A percentile compares a stretch with the other conserved stretches of the same genome.
Conservation (phyloP, 352 stramenopile genomes). For the Albugo laibachii region DNA sequence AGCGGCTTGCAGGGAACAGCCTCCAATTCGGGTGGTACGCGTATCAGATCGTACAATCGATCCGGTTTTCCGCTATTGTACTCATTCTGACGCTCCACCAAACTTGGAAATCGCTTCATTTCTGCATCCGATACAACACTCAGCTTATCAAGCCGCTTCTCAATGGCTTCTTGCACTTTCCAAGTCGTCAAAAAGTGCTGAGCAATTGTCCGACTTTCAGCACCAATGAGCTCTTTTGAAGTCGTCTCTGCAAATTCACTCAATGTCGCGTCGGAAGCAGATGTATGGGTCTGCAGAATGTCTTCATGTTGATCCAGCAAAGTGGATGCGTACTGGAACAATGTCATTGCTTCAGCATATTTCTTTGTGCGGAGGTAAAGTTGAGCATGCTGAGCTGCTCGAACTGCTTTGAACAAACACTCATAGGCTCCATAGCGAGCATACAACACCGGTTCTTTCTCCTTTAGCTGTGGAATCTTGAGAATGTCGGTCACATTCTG, state of each 20-base stretch:
- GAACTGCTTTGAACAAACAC: slow-evolving; percentile 39
- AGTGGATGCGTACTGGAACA: slow-evolving; percentile 48
- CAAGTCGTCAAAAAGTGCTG: slow-evolving; percentile 47
- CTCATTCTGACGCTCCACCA: slow-evolving; percentile 34
- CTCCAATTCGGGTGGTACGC: slow-evolving; percentile 37
- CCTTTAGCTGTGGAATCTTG: slow-evolving; percentile 28
- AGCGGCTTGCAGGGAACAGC: slow-evolving; percentile 55
- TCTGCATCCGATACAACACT: slow-evolving; percentile 12
- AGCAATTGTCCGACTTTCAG: slow-evolving; percentile 44
- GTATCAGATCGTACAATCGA: slow-evolving; percentile 37
- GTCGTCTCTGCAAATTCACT: slow-evolving; percentile 34
- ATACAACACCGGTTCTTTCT: slow-evolving; percentile 24
- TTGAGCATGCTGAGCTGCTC: slow-evolving; percentile 35
- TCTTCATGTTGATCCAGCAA: slow-evolving; percentile 44
- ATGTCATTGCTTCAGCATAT: slow-evolving; percentile 38
- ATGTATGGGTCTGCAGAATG: slow-evolving; percentile 27
- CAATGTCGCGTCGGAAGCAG: slow-evolving; percentile 33
- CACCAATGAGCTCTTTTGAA: slow-evolving; percentile 33
- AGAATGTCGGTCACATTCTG: slow-evolving; percentile 65
- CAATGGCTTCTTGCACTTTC: slow-evolving; percentile 27
- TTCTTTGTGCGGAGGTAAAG: slow-evolving; percentile 41
- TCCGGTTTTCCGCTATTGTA: slow-evolving; percentile 25
- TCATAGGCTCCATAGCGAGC: slow-evolving; percentile 57
- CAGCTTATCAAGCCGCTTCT: slow-evolving; percentile 42
- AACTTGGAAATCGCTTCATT: slow-evolving; percentile 10